Conservation (phyloP, 148 eudicot genomes). For the Cornus florida region DNA sequence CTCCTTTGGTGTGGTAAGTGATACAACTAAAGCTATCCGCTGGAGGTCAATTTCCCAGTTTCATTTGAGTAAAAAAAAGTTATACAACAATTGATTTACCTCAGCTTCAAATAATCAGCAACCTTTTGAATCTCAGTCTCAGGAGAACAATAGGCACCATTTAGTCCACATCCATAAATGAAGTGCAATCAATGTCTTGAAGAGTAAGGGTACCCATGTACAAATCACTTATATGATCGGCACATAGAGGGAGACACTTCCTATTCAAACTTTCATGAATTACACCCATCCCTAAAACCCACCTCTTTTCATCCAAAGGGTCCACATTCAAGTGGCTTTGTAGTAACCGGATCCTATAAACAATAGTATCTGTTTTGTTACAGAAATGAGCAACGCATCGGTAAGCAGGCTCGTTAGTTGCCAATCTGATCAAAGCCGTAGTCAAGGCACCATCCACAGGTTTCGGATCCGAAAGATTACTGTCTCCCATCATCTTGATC, state of each 20-base stretch:
- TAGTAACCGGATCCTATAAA: slow-evolving; percentile 60
- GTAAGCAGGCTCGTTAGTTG: slow-evolving; percentile 59
- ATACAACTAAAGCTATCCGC: too few species aligned
- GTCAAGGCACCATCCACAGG: slow-evolving; percentile 81
- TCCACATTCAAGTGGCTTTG: slow-evolving; percentile 43
- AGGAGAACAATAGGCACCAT: neutral
- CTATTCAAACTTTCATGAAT: slow-evolving; percentile 55
- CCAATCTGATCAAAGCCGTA: slow-evolving; percentile 62
- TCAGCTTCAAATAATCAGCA: neutral
- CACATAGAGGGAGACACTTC: slow-evolving; percentile 72
- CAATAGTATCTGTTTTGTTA: slow-evolving; percentile 51
- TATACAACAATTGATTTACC: neutral
- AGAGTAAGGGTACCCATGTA: slow-evolving; percentile 71
- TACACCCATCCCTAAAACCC: slow-evolving; percentile 66
- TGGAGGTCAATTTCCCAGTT: neutral
- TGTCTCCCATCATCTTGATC: slow-evolving; percentile 71
- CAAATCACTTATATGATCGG: slow-evolving; percentile 61
- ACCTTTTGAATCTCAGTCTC: neutral
- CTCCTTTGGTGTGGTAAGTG: too few species aligned
- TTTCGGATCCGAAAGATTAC: slow-evolving; percentile 66
- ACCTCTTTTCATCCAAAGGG: slow-evolving; percentile 39
- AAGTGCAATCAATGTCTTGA: slow-evolving; percentile 74
- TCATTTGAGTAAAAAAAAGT: neutral
- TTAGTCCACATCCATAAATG: slow-evolving; percentile 51
- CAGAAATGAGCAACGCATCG: slow-evolving; percentile 82